These are phyloP conservation scores for Amanita inopinata DNA, from an alignment of 768 basidiomycete species.

Conservation along the genomic window DNA sequence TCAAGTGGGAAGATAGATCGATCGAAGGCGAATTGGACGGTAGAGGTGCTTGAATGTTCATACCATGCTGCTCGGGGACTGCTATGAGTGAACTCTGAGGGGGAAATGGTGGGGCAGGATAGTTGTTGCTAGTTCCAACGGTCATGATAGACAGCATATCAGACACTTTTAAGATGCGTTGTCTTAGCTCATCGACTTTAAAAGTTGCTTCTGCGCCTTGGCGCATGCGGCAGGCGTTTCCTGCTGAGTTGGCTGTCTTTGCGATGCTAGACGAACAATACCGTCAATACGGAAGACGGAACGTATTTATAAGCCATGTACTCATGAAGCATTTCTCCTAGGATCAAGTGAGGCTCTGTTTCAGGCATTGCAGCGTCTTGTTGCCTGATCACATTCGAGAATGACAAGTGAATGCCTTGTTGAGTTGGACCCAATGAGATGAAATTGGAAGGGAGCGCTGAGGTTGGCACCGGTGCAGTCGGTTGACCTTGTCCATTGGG, in stretches of 20 bases:
- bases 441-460: slow-evolving; percentile 12
- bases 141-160: slow-evolving; percentile 42
- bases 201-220: slow-evolving; percentile 37
- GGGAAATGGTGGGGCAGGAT: slow-evolving; percentile 14
- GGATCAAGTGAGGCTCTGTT: slow-evolving; percentile 19
- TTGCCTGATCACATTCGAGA: background rate
- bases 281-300: too few species aligned
- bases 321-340: slow-evolving; percentile 43
- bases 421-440: background rate
- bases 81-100: background rate
- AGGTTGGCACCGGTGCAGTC: slow-evolving; percentile 26
- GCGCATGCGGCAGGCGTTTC: slow-evolving; percentile 36
- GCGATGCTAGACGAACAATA: too few species aligned
- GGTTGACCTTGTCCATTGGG: slow-evolving; percentile 27
- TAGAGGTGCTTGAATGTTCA: slow-evolving; percentile 3
- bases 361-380: background rate
- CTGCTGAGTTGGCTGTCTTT: slow-evolving; percentile 49
- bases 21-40: slow-evolving; percentile 13
- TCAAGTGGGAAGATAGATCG: slow-evolving; percentile 18
- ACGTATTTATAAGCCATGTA: slow-evolving; percentile 31
- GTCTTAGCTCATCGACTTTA: slow-evolving; percentile 47
- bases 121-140: slow-evolving; percentile 14
- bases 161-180: slow-evolving; percentile 42
- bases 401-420: background rate
- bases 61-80: background rate